phyloP scores from a whole-genome alignment of 805 yeast genomes.

The Lipomyces oligophaga region DNA sequence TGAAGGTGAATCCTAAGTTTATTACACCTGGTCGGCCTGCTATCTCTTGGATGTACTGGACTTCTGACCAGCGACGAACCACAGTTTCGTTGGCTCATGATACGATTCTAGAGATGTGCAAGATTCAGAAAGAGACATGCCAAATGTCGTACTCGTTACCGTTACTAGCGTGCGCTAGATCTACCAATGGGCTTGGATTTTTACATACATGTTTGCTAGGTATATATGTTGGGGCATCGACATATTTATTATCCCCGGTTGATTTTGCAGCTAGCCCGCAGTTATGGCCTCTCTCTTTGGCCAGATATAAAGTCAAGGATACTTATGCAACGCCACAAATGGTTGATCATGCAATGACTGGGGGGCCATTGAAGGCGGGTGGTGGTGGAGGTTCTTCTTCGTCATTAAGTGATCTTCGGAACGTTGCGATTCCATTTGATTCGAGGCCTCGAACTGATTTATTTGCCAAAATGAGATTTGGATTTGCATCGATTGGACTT shows the following conservation, averaged over 20 bases:
- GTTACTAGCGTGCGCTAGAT: conserved; percentile 80
- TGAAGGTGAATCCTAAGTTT: conserved; percentile 30
- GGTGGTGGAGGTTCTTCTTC: no score
- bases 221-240: conserved; percentile 72
- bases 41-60: conserved; percentile 63
- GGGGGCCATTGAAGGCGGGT: conserved; percentile 57
- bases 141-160: conserved; percentile 70
- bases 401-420: conserved; percentile 60
- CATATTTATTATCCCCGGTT: conserved; percentile 72
- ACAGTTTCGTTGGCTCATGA: conserved; percentile 57
- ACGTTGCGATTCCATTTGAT: conserved; percentile 77
- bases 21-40: conserved; percentile 47
- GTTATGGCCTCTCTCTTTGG: conserved; percentile 62
- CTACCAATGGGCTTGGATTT: conserved; percentile 82
- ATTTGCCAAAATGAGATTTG: conserved; percentile 53
- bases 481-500: conserved; percentile 61
- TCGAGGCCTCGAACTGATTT: conserved; percentile 67
- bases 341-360: conserved; percentile 67
- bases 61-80: conserved; percentile 64
- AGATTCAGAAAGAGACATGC: conserved; percentile 87
- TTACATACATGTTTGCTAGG: conserved; percentile 82
- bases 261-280: conserved; percentile 74
- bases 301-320: conserved; percentile 79
- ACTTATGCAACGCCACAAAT: conserved; percentile 79
- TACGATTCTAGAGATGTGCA: conserved; percentile 71